phyloP scores from a whole-genome alignment of 306 rosid species.

The Quercus cerris region DNA sequence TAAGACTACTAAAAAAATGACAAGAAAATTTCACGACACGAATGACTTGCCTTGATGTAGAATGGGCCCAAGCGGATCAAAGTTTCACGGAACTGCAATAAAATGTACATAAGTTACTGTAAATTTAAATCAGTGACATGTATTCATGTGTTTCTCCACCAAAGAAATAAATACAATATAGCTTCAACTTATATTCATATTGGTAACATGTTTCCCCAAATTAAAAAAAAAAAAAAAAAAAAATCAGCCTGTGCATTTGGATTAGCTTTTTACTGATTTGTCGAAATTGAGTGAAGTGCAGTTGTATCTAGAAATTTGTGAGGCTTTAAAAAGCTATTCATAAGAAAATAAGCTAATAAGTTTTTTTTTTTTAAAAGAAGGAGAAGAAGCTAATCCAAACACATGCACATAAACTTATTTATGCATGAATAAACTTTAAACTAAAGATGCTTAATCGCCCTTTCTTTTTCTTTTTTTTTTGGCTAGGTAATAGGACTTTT shows the following conservation, averaged over 20 bases:
- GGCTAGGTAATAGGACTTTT: too few species aligned
- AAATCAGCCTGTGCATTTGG: too few species aligned
- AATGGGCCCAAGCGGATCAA: constrained; percentile 93
- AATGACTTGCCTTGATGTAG: constrained; percentile 84
- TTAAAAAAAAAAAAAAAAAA: too few species aligned
- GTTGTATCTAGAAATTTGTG: too few species aligned
- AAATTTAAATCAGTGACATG: constrained; percentile 21
- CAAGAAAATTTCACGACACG: constrained; percentile 14
- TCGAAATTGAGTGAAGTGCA: too few species aligned
- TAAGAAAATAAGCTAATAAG: too few species aligned
- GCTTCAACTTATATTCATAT: constrained; percentile 7
- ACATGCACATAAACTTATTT: background rate
- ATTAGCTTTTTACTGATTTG: too few species aligned
- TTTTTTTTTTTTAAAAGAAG: too few species aligned
- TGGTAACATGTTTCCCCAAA: background rate
- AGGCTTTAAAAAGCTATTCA: too few species aligned
- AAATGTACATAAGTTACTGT: constrained; percentile 30
- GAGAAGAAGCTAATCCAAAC: too few species aligned
- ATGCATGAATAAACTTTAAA: background rate
- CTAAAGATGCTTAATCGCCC: background rate
- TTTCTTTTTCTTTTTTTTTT: background rate
- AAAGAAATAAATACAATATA: constrained; percentile 1
- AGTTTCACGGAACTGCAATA: constrained; percentile 96
- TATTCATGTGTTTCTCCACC: constrained; percentile 9
- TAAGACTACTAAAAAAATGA: background rate